These are phyloP conservation scores for Agrostemma githago DNA, from an alignment of 148 eudicot genomes.

Conservation along the genomic window DNA sequence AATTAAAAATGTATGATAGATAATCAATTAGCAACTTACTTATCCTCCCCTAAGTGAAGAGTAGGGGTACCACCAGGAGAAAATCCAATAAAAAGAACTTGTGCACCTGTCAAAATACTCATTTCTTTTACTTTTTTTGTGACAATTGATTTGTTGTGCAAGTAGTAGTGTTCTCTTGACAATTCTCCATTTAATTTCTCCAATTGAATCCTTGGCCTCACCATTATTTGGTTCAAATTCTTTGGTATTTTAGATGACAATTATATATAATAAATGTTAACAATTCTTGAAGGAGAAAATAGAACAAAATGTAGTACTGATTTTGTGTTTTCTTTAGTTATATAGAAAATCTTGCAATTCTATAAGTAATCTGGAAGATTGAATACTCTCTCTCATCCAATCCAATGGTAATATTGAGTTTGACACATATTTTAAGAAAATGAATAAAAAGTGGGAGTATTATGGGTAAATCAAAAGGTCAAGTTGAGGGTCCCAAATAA, in stretches of 20 bases:
- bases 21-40: slow-evolving; percentile 12
- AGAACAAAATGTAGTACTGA: not conserved
- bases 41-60: slow-evolving; percentile 23
- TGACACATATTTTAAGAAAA: too few species aligned
- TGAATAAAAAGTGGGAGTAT: too few species aligned
- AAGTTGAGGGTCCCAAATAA: too few species aligned
- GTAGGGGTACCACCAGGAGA: slow-evolving; percentile 28
- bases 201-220: slow-evolving; percentile 32
- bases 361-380: not conserved
- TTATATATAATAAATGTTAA: not conserved
- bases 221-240: slow-evolving; percentile 20
- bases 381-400: not conserved
- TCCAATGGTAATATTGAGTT: too few species aligned
- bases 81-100: slow-evolving; percentile 27
- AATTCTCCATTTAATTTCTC: slow-evolving; percentile 28
- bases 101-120: slow-evolving; percentile 25
- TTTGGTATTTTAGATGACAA: not conserved
- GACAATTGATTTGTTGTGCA: slow-evolving; percentile 20
- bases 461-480: too few species aligned
- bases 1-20: not conserved
- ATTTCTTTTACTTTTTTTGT: slow-evolving; percentile 25
- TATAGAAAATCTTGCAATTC: not conserved
- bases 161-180: slow-evolving; percentile 27
- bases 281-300: not conserved
- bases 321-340: not conserved